Conservation (phyloP, 2,329 filamentous ascomycete species). For the Domatiomyces globalis region DNA sequence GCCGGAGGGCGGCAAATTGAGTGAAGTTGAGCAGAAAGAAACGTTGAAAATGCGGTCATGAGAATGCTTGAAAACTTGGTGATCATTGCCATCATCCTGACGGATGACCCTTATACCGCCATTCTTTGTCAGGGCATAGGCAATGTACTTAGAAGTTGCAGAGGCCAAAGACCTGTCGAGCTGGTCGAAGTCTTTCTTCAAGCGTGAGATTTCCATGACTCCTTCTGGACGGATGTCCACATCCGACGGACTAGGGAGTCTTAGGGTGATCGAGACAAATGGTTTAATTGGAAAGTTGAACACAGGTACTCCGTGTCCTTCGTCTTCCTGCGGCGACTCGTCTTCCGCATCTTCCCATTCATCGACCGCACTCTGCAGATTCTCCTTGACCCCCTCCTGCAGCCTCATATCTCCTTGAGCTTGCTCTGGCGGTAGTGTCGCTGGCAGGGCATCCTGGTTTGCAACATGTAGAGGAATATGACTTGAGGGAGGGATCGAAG, state of each 20-base stretch:
- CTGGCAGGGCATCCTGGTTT: not conserved
- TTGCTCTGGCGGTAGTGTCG: not conserved
- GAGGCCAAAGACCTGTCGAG: slow-evolving; percentile 86
- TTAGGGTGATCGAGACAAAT: slow-evolving; percentile 76
- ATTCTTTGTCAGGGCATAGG: slow-evolving; percentile 85
- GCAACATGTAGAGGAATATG: not conserved
- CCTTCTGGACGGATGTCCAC: slow-evolving; percentile 59
- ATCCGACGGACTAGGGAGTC: slow-evolving; percentile 40
- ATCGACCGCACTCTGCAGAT: slow-evolving; percentile 44
- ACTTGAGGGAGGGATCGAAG: not conserved
- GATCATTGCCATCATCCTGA: slow-evolving; percentile 83
- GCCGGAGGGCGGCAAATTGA: slow-evolving; percentile 39
- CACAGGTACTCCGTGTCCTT: slow-evolving; percentile 53
- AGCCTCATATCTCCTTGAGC: not conserved
- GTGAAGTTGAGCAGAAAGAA: slow-evolving; percentile 56
- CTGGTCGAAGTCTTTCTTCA: slow-evolving; percentile 97
- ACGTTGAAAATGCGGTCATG: slow-evolving; percentile 94
- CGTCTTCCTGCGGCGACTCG: slow-evolving; percentile 48
- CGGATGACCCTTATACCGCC: slow-evolving; percentile 85
- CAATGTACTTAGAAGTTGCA: slow-evolving; percentile 79
- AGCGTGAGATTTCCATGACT: slow-evolving; percentile 79
- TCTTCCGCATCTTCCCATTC: slow-evolving; percentile 79
- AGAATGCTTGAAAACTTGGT: slow-evolving; percentile 79
- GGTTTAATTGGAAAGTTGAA: slow-evolving; percentile 96
- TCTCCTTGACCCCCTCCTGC: slow-evolving; percentile 15